Base-by-base conservation (phyloP, 2,329 filamentous ascomycete species). In the Aureobasidium melanogenum region DNA sequence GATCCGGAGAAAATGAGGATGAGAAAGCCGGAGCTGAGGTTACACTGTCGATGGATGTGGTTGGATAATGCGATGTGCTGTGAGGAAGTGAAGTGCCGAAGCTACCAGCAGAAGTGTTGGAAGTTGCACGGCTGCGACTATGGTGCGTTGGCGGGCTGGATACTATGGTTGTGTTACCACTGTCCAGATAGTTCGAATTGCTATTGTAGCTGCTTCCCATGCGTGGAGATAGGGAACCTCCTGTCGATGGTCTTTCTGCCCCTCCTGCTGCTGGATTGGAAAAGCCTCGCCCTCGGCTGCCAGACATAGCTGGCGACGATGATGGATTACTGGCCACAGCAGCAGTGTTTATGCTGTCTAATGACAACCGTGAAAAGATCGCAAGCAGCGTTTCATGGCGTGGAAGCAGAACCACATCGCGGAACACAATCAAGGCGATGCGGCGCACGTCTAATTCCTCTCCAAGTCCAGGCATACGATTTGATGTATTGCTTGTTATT, bases 371-470 rank as follows among this genome's bases (percentile, higher is more conserved):
- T 2, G 90, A 96, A 76, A 97, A 97, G 61, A 94, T 93, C 7
- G 85, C 84, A 78, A 94, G 95, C 26, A 99, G 83, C 7, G 84
- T 86, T 61, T 97, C 92, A 74, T 96, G 94, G 55, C 93, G 86
- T 1, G 91, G 90, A 0, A 99, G 78, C 54, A 99, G 90, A 62
- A 99, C 85, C 22, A 84, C 86, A 73, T 99, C 94, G 57, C 94
- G 86, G 76, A 94, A 99, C 4, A 89, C 85, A 24, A 91, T 86
- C 22, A 99, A 82, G 0, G 96, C 91, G 44, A 97, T 86, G 26
- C 91, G 84, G n/a, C 93, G 85, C 0, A 97, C 88, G 67, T 97
- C 92, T 2, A 97, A 81, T 43, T 88, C 81, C 62, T 85, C 71
- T 70, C 83, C 75, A 67, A 82, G 69, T 5, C 72, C 79, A 50